Evolutionary conservation across 1,139 yeast species (phyloP), one percentile per base, ranked within the genome.

Genomic region (Candida frijolesensis): DNA sequence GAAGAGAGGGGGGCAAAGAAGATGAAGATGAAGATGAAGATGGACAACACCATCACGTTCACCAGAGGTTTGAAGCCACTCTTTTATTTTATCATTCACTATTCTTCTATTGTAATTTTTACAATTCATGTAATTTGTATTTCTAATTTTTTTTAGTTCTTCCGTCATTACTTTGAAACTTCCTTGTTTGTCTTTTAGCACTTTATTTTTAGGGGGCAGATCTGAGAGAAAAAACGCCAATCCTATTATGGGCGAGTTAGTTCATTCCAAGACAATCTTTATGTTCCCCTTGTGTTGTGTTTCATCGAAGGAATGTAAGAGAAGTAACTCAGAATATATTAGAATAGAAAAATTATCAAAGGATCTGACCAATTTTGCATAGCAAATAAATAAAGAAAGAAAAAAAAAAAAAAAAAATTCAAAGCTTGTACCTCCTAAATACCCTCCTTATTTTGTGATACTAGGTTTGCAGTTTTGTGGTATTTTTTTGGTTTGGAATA

Each of bases 251-350:
- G 29, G 29, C 7, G 7, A 25, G 9, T 25, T 4, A 22, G 16
- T 7, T 19, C 22, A 22, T 19, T 38, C 22, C 30, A 18, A 38
- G 22, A 38, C 42, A 38, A 22, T 4, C 42, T 37, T 16, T 38
- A 7, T 38, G 8, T 9, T 9, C 29, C 29, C 42, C 22, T 22
- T 38, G 42, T 4, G 29, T 37, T 18, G 19, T 38, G 42, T 38
- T 38, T 38, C 42, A 38, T 7, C n/a, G 42, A 38, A 38, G 42
- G 32, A 38, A 22, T 38, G 42, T 38, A 38, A 9, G 18, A 38
- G 42, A 22, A 15, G 39, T 15, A 10, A 11, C 11, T 34, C 4
- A 3, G 9, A 5, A 15, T 34, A 34, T n/a, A 9, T 14, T n/a
- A 34, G 11, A 16, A 10, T 19, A 18, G 11, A 15, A 15, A 34